Evolutionary conservation across 495 filamentous ascomycete species (phyloP).

Genomic region (Penicillium taxi): DNA sequence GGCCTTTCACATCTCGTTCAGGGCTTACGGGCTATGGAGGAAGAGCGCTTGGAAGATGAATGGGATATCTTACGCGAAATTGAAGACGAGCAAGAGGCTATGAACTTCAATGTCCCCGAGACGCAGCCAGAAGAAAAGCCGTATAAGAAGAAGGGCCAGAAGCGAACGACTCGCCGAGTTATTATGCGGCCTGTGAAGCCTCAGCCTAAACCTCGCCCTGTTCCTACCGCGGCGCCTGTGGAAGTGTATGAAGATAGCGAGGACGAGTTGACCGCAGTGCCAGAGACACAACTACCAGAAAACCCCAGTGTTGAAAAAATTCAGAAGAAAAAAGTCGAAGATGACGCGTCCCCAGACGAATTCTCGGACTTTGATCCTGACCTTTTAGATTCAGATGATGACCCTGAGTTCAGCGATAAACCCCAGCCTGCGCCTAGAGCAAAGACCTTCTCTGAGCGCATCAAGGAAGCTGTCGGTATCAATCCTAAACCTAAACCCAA

Average conservation of each 20-base stretch:
- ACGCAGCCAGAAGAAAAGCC: conserved; percentile 49
- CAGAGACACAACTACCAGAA: conserved; percentile 27
- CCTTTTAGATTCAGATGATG: conserved; percentile 15
- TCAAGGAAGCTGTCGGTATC: conserved; percentile 35
- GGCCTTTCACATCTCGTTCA: conserved; percentile 75
- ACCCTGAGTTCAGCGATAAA: conserved; percentile 27
- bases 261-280: conserved; percentile 24
- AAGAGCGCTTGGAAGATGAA: conserved; percentile 69
- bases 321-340: conserved; percentile 14
- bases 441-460: conserved; percentile 40
- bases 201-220: conserved; percentile 25
- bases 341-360: conserved; percentile 26
- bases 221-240: conserved; percentile 14
- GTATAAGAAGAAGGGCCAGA: conserved; percentile 91
- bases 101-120: conserved; percentile 50
- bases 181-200: conserved; percentile 55
- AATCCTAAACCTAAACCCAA: conserved; percentile 13
- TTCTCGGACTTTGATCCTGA: conserved; percentile 23
- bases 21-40: conserved; percentile 67
- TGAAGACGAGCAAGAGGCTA: conserved; percentile 47
- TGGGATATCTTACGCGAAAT: conserved; percentile 75
- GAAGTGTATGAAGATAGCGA: conserved; percentile 24
- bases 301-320: conserved; percentile 3
- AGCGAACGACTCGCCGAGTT: conserved; percentile 72
- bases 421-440: conserved; percentile 15